Base-by-base conservation (phyloP, 176 grass and related monocot species). In the Saccharum officinarum region DNA sequence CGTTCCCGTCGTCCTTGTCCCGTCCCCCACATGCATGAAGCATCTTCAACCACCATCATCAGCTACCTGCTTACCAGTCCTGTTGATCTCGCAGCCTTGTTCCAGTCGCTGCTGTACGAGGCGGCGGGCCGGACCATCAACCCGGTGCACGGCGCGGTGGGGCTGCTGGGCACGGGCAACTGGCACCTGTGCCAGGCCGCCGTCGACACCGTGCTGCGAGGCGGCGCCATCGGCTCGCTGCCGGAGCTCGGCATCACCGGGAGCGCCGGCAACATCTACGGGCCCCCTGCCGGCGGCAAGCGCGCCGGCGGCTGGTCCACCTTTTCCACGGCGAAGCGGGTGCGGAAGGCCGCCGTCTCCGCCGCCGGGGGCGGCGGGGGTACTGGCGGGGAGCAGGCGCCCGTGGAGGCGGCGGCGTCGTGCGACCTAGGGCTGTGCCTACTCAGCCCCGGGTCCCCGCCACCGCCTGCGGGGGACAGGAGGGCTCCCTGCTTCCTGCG, bases 151-250 rank as follows among this genome's bases (percentile, higher is more conserved):
- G 94, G 94, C 75, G 94, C 87, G 0, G 92, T 90, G 22, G 94
- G 94, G 12, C 80, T 97, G 33, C 89, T 97, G 15, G 81, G 87
- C 79, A 82, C 89, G 2, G 89, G 87, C 1, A 92, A 90, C 85
- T 94, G 94, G 94, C 94, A 90, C 67, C 85, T 97, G 13, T 97
- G 94, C 87, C 94, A 97, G 85, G 94, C 82, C 8, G 94, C 94
- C 15, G 94, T 97, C 11, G 85, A 90, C 31, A 90, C 92, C 18
- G 89, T 97, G 67, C 85, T 97, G 49, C 94, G 92, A 13, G 94
- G 92, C 14, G 94, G 89, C n/a, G n/a, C 92, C 34, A 80, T 94
- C 79, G 67, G 83, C 16, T 87, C 89, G 16, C 75, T 92, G 18
- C 82, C 79, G 30, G 94, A 90, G 16, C 82, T 88, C 10, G 71